Conservation (phyloP, 1,284 basidiomycete genomes). For the Stereum hirsutum region DNA sequence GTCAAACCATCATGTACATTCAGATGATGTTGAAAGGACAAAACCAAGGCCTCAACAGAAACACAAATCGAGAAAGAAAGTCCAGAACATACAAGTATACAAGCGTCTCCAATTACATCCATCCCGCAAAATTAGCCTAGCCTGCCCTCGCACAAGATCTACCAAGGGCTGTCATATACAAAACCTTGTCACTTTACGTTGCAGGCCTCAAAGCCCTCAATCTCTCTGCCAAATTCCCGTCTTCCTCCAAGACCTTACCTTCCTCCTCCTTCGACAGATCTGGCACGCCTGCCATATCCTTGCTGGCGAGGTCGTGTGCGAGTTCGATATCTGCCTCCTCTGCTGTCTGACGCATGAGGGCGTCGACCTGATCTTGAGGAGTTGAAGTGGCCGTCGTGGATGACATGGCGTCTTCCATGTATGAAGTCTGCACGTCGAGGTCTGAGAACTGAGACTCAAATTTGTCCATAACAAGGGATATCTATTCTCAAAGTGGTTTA, state of each 20-base stretch:
- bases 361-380: constrained; percentile 96
- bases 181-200: too few relatives aligned
- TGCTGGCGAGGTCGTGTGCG: constrained; percentile 79
- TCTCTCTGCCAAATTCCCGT: constrained; percentile 72
- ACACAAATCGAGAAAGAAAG: too few relatives aligned
- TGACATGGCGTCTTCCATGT: constrained; percentile 97
- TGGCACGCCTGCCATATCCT: constrained; percentile 45
- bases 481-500: too few relatives aligned
- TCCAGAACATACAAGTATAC: too few relatives aligned
- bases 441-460: constrained; percentile 97
- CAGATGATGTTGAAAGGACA: too few relatives aligned
- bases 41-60: too few relatives aligned
- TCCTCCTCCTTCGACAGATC: constrained; percentile 47
- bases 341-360: constrained; percentile 87
- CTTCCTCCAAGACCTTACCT: constrained; percentile 58
- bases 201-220: constrained; percentile 76
- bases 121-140: too few relatives aligned
- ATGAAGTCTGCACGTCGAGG: constrained; percentile 95
- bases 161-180: too few relatives aligned
- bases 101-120: too few relatives aligned
- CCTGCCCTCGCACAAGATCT: too few relatives aligned
- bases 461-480: constrained; percentile 98
- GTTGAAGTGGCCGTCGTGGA: constrained; percentile 89
- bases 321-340: constrained; percentile 97
- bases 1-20: too few relatives aligned